Conservation (phyloP, 495 filamentous ascomycete genomes). For the Coniosporium apollinis region DNA sequence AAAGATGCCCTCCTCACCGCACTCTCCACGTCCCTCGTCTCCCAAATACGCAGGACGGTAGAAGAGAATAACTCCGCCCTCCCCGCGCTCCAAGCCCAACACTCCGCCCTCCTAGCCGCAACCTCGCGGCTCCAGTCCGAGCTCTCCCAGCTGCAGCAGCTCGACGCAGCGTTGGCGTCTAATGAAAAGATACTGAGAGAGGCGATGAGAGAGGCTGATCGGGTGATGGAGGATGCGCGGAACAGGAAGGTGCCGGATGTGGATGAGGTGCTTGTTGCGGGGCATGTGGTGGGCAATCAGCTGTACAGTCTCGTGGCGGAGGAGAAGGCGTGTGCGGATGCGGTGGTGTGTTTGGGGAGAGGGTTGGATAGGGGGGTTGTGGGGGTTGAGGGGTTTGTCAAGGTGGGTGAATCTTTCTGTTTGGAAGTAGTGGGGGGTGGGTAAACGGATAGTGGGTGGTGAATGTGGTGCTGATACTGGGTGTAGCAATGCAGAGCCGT, state of each 20-base stretch:
- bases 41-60: constrained; percentile 45
- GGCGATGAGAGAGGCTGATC: constrained; percentile 61
- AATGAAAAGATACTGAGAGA: constrained; percentile 67
- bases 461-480: constrained; percentile 3
- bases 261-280: constrained; percentile 84
- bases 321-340: constrained; percentile 67
- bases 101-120: constrained; percentile 52
- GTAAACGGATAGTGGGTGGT: not conserved
- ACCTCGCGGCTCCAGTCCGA: constrained; percentile 52
- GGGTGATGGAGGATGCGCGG: constrained; percentile 50
- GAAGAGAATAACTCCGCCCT: constrained; percentile 52
- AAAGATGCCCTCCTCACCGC: constrained; percentile 76
- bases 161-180: constrained; percentile 49
- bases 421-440: no score
- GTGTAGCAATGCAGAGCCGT: constrained; percentile 55
- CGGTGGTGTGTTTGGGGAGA: constrained; percentile 66
- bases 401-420: constrained; percentile 25
- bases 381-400: constrained; percentile 64
- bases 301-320: constrained; percentile 77
- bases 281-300: constrained; percentile 83
- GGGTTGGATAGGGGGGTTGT: constrained; percentile 72
- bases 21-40: constrained; percentile 49
- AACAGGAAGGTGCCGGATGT: constrained; percentile 42
- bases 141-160: constrained; percentile 45
- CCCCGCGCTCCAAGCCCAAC: constrained; percentile 61